These are phyloP conservation scores for Fragaria ananassa DNA, from an alignment of 306 rosid genomes.

Conservation along the genomic window DNA sequence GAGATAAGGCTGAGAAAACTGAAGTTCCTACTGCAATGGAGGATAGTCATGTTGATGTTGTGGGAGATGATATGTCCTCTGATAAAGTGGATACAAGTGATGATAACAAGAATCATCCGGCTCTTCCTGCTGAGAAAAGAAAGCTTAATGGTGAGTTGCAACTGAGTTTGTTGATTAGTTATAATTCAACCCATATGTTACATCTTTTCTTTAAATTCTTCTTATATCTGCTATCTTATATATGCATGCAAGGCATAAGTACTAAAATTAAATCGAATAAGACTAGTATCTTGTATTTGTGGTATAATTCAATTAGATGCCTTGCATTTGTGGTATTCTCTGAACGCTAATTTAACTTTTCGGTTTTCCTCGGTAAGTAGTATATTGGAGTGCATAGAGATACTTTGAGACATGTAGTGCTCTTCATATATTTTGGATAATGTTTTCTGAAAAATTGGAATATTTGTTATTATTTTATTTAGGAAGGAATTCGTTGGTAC, in stretches of 20 bases:
- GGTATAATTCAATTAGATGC: background rate
- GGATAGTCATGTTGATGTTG: conserved; percentile 41
- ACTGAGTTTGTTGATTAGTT: conserved; percentile 1
- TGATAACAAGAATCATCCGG: conserved; percentile 48
- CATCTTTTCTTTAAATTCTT: background rate
- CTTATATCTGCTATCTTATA: background rate
- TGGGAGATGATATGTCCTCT: conserved; percentile 48
- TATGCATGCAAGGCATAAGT: background rate
- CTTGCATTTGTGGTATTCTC: background rate
- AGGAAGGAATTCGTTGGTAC: background rate
- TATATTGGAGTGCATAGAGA: background rate
- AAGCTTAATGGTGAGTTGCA: conserved; percentile 68
- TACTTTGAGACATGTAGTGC: background rate
- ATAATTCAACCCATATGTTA: background rate
- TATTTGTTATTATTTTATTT: background rate
- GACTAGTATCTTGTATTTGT: background rate
- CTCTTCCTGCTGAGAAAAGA: conserved; percentile 63
- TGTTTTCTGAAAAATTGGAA: background rate
- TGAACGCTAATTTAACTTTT: background rate
- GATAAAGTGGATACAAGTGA: conserved; percentile 45
- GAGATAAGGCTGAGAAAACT: conserved; percentile 41
- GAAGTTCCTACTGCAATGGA: conserved; percentile 41
- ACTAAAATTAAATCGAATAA: too few species aligned
- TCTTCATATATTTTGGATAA: background rate
- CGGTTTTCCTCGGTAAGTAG: background rate